These are phyloP conservation scores for Aulographum hederae DNA, from an alignment of 2,329 filamentous ascomycete genomes.

Conservation along the genomic window DNA sequence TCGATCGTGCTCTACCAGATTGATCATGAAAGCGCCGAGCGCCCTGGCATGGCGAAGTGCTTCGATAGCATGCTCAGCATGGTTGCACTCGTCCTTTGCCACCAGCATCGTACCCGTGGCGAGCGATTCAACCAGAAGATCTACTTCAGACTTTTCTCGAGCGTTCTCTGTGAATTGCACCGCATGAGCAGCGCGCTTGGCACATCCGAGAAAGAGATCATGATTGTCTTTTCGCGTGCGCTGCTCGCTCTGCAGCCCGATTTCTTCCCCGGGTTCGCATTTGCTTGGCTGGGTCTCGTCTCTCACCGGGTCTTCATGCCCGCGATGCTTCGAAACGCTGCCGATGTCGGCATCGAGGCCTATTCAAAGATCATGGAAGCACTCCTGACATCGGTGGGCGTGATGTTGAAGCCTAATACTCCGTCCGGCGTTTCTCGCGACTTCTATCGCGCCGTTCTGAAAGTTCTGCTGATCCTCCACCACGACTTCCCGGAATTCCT, in stretches of 20 bases:
- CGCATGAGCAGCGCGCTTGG: slow-evolving; percentile 29
- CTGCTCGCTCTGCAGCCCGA: slow-evolving; percentile 59
- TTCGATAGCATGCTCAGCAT: slow-evolving; percentile 63
- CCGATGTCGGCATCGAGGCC: slow-evolving; percentile 49
- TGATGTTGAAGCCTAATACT: slow-evolving; percentile 58
- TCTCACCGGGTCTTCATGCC: slow-evolving; percentile 77
- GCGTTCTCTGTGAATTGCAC: slow-evolving; percentile 61
- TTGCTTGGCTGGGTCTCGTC: slow-evolving; percentile 64
- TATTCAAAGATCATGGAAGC: slow-evolving; percentile 58
- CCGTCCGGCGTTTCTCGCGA: slow-evolving; percentile 55
- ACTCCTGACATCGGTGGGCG: slow-evolving; percentile 55
- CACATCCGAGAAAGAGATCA: slow-evolving; percentile 47
- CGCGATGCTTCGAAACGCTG: slow-evolving; percentile 48
- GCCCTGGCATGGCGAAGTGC: slow-evolving; percentile 44
- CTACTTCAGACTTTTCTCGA: slow-evolving; percentile 79
- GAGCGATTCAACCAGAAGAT: slow-evolving; percentile 75
- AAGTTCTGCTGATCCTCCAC: slow-evolving; percentile 68
- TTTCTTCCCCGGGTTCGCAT: slow-evolving; percentile 66
- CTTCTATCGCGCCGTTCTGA: slow-evolving; percentile 67
- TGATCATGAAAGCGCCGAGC: slow-evolving; percentile 38
- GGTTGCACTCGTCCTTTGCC: slow-evolving; percentile 64
- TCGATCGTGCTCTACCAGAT: slow-evolving; percentile 56
- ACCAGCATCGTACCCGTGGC: slow-evolving; percentile 64
- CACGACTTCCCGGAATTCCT: slow-evolving; percentile 94
- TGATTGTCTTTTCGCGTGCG: slow-evolving; percentile 51